Conservation (phyloP, 352 stramenopile genomes). For the Globisporangium uncinulatum region DNA sequence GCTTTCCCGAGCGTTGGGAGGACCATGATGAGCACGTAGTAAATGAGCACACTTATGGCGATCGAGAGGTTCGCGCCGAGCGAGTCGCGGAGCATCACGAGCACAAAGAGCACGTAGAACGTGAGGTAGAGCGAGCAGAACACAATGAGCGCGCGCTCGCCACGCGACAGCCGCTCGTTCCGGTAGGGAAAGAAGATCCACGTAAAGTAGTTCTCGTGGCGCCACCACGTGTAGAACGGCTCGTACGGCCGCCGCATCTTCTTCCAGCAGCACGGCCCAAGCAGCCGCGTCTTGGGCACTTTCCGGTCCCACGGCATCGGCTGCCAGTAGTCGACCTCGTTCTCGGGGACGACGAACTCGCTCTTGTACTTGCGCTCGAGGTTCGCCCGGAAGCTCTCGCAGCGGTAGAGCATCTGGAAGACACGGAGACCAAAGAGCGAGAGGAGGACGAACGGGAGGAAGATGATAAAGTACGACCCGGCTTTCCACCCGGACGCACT, state of each 20-base stretch:
- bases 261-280: constrained; percentile 57
- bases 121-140: constrained; percentile 69
- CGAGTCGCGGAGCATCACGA: constrained; percentile 48
- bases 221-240: constrained; percentile 73
- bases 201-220: constrained; percentile 75
- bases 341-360: constrained; percentile 46
- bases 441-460: constrained; percentile 49
- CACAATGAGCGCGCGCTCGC: constrained; percentile 58
- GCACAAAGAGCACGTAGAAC: constrained; percentile 68
- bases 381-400: constrained; percentile 55
- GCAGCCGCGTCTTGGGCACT: constrained; percentile 54
- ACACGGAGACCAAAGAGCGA: constrained; percentile 47
- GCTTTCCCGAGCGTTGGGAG: constrained; percentile 55
- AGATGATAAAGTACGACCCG: constrained; percentile 45
- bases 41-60: constrained; percentile 34
- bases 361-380: constrained; percentile 54
- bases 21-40: constrained; percentile 47
- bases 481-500: constrained; percentile 38
- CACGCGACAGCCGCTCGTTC: constrained; percentile 50
- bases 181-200: constrained; percentile 70
- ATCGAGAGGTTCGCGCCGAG: constrained; percentile 32
- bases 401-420: constrained; percentile 51
- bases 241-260: constrained; percentile 57
- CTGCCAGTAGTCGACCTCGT: constrained; percentile 73
- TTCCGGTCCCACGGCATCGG: constrained; percentile 65